Conservation (phyloP, 352 stramenopile genomes). For the Pythium diclinum region DNA sequence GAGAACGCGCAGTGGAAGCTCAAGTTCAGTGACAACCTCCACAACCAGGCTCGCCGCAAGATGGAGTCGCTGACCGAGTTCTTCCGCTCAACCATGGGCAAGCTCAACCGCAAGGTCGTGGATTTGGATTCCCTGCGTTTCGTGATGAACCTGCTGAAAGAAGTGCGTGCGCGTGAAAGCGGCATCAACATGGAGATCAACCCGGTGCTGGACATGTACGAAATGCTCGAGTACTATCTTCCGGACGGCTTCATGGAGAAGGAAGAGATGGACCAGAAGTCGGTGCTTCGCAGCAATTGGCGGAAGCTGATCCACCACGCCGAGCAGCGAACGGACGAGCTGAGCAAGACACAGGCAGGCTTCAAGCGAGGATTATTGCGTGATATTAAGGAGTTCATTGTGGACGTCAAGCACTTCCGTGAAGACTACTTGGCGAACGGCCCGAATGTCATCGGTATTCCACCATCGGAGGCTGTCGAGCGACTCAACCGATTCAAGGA, state of each 20-base stretch:
- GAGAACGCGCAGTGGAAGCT: slow-evolving; percentile 97
- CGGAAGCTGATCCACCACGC: slow-evolving; percentile 96
- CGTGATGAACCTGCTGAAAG: slow-evolving; percentile 97
- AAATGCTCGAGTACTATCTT: slow-evolving; percentile 94
- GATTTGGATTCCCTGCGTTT: slow-evolving; percentile 96
- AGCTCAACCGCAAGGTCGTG: slow-evolving; percentile 92
- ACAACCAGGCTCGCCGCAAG: slow-evolving; percentile 91
- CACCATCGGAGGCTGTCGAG: slow-evolving; percentile 95
- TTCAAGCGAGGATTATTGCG: slow-evolving; percentile 96
- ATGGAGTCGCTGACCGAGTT: slow-evolving; percentile 96
- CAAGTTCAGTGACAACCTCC: slow-evolving; percentile 96
- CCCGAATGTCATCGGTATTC: slow-evolving; percentile 96
- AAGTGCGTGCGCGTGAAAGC: slow-evolving; percentile 96
- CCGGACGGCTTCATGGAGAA: slow-evolving; percentile 98
- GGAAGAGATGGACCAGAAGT: slow-evolving; percentile 99
- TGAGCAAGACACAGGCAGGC: slow-evolving; percentile 93
- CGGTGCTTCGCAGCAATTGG: slow-evolving; percentile 95
- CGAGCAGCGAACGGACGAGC: slow-evolving; percentile 92
- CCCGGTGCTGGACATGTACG: slow-evolving; percentile 98
- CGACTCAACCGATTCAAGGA: slow-evolving; percentile 97
- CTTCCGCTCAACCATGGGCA: slow-evolving; percentile 92
- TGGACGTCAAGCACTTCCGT: slow-evolving; percentile 95
- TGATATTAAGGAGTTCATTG: slow-evolving; percentile 96
- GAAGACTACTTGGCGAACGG: slow-evolving; percentile 96
- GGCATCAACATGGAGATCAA: slow-evolving; percentile 99